phyloP scores from a whole-genome alignment of 352 stramenopile genomes.

The Phytophthora nicotianae region DNA sequence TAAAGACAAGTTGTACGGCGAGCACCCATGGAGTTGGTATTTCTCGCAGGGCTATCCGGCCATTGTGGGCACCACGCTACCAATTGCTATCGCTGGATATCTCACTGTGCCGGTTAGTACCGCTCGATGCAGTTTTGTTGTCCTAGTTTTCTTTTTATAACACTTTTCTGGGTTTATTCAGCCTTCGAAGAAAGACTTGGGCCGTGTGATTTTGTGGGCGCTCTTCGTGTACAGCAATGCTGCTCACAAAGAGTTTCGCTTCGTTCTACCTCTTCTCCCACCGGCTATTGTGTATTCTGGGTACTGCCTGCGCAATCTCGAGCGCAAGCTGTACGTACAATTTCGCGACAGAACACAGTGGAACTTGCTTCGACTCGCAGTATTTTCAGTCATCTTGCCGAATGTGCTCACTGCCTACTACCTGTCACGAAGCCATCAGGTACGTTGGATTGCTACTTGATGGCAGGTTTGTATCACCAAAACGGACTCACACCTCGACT shows the following conservation, averaged over 20 bases:
- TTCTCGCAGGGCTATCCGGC: constrained; percentile 79
- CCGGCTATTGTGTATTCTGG: constrained; percentile 77
- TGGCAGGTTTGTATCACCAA: not conserved
- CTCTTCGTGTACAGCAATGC: constrained; percentile 82
- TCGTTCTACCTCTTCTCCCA: constrained; percentile 81
- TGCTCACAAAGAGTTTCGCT: constrained; percentile 89
- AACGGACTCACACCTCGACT: not conserved
- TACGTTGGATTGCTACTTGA: constrained; percentile 2
- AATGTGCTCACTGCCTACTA: constrained; percentile 77
- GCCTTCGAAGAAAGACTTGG: constrained; percentile 70
- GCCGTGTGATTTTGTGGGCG: constrained; percentile 65
- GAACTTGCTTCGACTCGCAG: constrained; percentile 54
- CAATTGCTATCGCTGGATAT: constrained; percentile 56
- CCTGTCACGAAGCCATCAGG: constrained; percentile 67
- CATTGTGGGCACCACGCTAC: constrained; percentile 63
- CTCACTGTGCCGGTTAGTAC: constrained; percentile 57
- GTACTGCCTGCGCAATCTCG: constrained; percentile 77
- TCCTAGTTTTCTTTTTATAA: not conserved
- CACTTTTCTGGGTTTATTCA: constrained; percentile 17
- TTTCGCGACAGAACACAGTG: constrained; percentile 58
- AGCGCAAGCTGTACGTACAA: constrained; percentile 62
- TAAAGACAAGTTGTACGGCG: constrained; percentile 83
- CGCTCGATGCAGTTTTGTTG: not conserved
- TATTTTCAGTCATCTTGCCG: constrained; percentile 58
- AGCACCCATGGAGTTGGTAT: constrained; percentile 87